Evolutionary conservation across 306 rosid species (phyloP).

Genomic region (Urtica urens): DNA sequence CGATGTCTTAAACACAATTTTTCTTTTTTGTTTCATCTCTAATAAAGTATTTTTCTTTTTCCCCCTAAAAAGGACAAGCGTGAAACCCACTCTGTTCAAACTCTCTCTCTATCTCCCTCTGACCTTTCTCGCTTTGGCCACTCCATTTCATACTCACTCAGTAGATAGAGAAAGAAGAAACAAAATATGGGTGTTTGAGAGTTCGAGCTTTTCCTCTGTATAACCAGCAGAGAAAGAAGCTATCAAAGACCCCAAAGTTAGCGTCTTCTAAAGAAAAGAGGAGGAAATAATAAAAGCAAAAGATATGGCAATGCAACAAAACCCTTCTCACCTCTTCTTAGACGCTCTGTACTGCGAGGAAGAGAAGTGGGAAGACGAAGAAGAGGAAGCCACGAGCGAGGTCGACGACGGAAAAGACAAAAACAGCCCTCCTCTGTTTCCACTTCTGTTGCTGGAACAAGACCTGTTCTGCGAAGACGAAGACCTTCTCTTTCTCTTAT

Average conservation of each 20-base stretch:
- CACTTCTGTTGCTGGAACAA: conserved; percentile 43
- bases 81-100: conserved; percentile 52
- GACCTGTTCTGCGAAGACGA: conserved; percentile 69
- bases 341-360: conserved; percentile 78
- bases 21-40: not conserved
- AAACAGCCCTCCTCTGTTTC: conserved; percentile 22
- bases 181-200: conserved; percentile 27
- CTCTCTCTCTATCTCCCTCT: conserved; percentile 8
- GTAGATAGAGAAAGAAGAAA: conserved; percentile 1
- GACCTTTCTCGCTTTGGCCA: conserved; percentile 11
- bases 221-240: conserved; percentile 31
- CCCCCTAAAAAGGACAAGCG: conserved; percentile 53
- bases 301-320: conserved; percentile 53
- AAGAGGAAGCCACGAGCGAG: conserved; percentile 22
- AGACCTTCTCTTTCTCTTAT: conserved; percentile 49
- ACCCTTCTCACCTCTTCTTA: conserved; percentile 28
- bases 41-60: not conserved
- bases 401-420: conserved; percentile 7
- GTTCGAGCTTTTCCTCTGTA: conserved; percentile 24
- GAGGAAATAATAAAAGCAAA: conserved; percentile 15
- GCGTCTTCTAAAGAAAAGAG: conserved; percentile 2
- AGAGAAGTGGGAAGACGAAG: conserved; percentile 51
- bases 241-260: no score
- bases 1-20: conserved; percentile 2
- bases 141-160: conserved; percentile 27